These are phyloP conservation scores for Cladosporium phlei DNA, from an alignment of 2,329 filamentous ascomycete genomes.

Conservation along the genomic window DNA sequence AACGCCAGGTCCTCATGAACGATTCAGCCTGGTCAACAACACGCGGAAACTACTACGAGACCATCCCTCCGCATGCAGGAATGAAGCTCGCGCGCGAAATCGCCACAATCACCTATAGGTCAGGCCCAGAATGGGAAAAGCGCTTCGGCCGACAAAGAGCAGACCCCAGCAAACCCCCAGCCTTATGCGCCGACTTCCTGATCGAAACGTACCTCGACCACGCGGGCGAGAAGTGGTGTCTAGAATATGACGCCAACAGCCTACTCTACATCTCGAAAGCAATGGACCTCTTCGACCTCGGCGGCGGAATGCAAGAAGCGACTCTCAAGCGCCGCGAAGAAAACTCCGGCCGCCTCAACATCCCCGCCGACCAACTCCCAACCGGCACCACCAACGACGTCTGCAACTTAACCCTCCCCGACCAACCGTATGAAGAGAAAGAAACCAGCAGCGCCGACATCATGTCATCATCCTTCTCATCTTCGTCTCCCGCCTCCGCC, in stretches of 20 bases:
- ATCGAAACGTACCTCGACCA: conserved; percentile 98
- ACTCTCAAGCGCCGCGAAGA: conserved; percentile 59
- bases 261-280: conserved; percentile 95
- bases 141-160: conserved; percentile 84
- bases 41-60: conserved; percentile 80
- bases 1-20: conserved; percentile 98
- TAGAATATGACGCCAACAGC: conserved; percentile 95
- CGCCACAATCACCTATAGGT: conserved; percentile 94
- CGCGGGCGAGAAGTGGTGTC: conserved; percentile 94
- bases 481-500: conserved; percentile 23
- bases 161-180: conserved; percentile 79
- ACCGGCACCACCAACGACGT: conserved; percentile 38
- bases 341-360: conserved; percentile 54
- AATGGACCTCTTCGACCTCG: conserved; percentile 96
- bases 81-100: conserved; percentile 99
- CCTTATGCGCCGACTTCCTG: conserved; percentile 92
- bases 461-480: conserved; percentile 25
- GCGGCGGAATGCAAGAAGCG: conserved; percentile 62
- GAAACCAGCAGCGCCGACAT: conserved; percentile 47
- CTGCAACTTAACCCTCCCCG: conserved; percentile 79
- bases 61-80: conserved; percentile 83
- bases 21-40: conserved; percentile 81
- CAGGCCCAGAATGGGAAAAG: conserved; percentile 95
- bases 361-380: conserved; percentile 21
- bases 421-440: conserved; percentile 81